Conservation (phyloP, 2,329 filamentous ascomycete genomes). For the Fusarium sacchari region DNA sequence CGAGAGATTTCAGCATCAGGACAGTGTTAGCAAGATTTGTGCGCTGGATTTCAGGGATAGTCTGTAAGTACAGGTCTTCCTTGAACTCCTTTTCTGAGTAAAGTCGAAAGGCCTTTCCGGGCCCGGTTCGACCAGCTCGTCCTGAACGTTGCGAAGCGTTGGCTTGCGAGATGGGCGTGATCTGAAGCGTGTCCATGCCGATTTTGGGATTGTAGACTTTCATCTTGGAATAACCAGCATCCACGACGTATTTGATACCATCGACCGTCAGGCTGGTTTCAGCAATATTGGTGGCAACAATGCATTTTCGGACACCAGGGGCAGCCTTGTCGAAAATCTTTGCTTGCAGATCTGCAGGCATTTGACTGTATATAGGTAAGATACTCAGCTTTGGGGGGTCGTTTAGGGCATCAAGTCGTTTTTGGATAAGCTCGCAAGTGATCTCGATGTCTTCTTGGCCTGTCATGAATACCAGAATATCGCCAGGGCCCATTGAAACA, state of each 20-base stretch:
- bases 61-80: constrained; percentile 95
- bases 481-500: constrained; percentile 90
- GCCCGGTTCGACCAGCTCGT: constrained; percentile 91
- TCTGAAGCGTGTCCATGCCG: constrained; percentile 99
- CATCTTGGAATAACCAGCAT: constrained; percentile 94
- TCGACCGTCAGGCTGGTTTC: constrained; percentile 98
- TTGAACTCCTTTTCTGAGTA: constrained; percentile 96
- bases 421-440: constrained; percentile 91
- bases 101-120: constrained; percentile 92
- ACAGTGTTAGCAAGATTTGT: constrained; percentile 97
- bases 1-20: constrained; percentile 90
- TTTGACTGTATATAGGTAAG: constrained; percentile 97
- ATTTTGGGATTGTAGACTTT: constrained; percentile 99
- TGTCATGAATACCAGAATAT: constrained; percentile 99
- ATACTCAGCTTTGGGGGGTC: constrained; percentile 96
- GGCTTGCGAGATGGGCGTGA: constrained; percentile 96
- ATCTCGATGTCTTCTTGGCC: constrained; percentile 98
- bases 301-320: constrained; percentile 93
- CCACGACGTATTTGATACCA: constrained; percentile 99
- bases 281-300: constrained; percentile 98
- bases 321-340: constrained; percentile 96
- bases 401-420: constrained; percentile 87
- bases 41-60: constrained; percentile 96
- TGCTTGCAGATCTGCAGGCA: constrained; percentile 97
- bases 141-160: constrained; percentile 94